These are phyloP conservation scores for Erodium moschatum DNA, from an alignment of 441 rosid genomes.

Conservation along the genomic window DNA sequence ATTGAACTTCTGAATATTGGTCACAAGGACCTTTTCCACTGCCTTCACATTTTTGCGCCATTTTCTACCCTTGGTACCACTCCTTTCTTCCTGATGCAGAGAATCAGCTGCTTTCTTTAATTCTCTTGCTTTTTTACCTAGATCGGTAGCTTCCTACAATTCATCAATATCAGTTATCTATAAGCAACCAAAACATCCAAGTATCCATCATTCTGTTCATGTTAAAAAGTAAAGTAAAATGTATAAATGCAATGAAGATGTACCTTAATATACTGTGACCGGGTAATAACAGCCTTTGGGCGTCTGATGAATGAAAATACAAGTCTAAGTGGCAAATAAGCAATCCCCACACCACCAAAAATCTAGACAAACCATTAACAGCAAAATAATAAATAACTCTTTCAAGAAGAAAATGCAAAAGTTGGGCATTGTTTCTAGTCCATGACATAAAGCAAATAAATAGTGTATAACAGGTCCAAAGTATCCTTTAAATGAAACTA, in stretches of 20 bases:
- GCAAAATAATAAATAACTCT: background rate
- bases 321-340: slow-evolving; percentile 86
- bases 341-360: slow-evolving; percentile 97
- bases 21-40: slow-evolving; percentile 67
- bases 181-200: background rate
- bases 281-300: slow-evolving; percentile 92
- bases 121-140: slow-evolving; percentile 93
- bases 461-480: background rate
- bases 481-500: background rate
- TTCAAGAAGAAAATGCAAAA: background rate
- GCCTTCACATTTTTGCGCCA: slow-evolving; percentile 95
- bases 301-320: slow-evolving; percentile 83
- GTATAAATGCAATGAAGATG: slow-evolving; percentile 6
- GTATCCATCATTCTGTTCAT: background rate
- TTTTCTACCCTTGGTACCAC: slow-evolving; percentile 87
- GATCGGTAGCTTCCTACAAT: slow-evolving; percentile 90
- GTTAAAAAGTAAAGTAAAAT: background rate
- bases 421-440: too few species aligned
- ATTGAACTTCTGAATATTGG: too few species aligned
- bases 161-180: slow-evolving; percentile 4
- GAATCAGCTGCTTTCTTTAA: slow-evolving; percentile 90
- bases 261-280: slow-evolving; percentile 95
- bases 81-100: slow-evolving; percentile 91
- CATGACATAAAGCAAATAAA: background rate
- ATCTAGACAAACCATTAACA: slow-evolving; percentile 38